Percentiles rank a stretch among this genome's conserved stretches.
Conservation (phyloP, 768 basidiomycete genomes). For the Tulasnella sp. region DNA sequence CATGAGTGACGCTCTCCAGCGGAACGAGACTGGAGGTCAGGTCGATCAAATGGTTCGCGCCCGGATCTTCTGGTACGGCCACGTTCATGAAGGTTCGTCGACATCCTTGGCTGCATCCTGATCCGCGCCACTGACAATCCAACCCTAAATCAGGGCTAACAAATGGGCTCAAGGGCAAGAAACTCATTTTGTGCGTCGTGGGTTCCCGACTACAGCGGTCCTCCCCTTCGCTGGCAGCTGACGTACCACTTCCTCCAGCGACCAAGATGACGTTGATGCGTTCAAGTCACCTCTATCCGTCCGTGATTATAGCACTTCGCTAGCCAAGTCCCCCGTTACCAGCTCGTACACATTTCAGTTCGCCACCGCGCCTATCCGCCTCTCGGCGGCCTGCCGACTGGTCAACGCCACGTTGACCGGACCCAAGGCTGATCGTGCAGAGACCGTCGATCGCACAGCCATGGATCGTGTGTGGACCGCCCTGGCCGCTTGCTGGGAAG, state of each 20-base stretch:
- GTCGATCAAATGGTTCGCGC: constrained; percentile 61
- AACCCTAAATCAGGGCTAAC: constrained; percentile 46
- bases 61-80: constrained; percentile 85
- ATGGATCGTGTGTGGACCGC: constrained; percentile 81
- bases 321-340: constrained; percentile 41
- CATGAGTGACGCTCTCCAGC: constrained; percentile 48
- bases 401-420: constrained; percentile 79
- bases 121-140: not conserved
- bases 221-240: not conserved
- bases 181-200: constrained; percentile 64
- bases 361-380: constrained; percentile 65
- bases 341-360: constrained; percentile 56
- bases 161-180: constrained; percentile 78
- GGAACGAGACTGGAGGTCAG: constrained; percentile 47
- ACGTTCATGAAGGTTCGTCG: constrained; percentile 62
- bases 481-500: constrained; percentile 77
- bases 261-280: constrained; percentile 67
- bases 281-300: constrained; percentile 50
- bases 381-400: constrained; percentile 71
- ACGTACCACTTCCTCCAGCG: constrained; percentile 27
- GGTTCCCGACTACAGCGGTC: not conserved
- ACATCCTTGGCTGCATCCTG: not conserved
- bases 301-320: constrained; percentile 39
- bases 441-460: constrained; percentile 56
- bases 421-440: constrained; percentile 58